Evolutionary conservation across 2,329 filamentous ascomycete genomes (phyloP), one percentile per base, ranked within the genome.

Genomic region (Aphanocladium album): DNA sequence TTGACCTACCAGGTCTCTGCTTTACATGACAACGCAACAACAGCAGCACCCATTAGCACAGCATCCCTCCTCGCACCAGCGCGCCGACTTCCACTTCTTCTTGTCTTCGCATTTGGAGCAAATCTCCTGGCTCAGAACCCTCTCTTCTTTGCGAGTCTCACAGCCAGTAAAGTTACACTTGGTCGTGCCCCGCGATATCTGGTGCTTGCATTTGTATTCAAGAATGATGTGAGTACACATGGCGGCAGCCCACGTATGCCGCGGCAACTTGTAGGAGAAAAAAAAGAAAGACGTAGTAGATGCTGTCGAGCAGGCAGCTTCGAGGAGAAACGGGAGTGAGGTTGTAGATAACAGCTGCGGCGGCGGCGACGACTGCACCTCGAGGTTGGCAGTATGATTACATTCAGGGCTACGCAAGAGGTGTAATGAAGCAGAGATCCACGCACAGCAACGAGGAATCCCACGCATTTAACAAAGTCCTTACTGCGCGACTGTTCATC

Each of bases 31-130:
- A 5, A 49, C 25, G 30, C 54, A 57, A 33, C 41, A 60, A 19
- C 47, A 53, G 39, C 47, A 51, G 23, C 49, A 54, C 27, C 59
- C 59, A 6, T 60, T 50, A 50, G 62, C 57, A 56, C 70, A 66
- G 58, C 72, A 74, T 54, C 72, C 73, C 17, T 72, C 69, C 3
- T 70, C 71, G 58, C 74, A 75, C 74, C 74, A 76, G 58, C 73
- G 67, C 6, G 72, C 69, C 7, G 74, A 76, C 47, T 65, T 66
- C 56, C 70, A 67, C 45, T 65, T 60, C 39, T 65, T 65, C n/a
- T 63, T 65, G 53, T 65, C 67, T 50, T 74, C 73, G 61, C 74
- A 76, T 52, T 72, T 70, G 43, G 71, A 64, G 60, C 74, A 76
- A 39, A 72, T 65, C 23, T 75, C 71, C 2, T 66, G 59, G 52